These are phyloP conservation scores for Warburgia ugandensis DNA, from an alignment of 164 flowering plant species.

Conservation along the genomic window DNA sequence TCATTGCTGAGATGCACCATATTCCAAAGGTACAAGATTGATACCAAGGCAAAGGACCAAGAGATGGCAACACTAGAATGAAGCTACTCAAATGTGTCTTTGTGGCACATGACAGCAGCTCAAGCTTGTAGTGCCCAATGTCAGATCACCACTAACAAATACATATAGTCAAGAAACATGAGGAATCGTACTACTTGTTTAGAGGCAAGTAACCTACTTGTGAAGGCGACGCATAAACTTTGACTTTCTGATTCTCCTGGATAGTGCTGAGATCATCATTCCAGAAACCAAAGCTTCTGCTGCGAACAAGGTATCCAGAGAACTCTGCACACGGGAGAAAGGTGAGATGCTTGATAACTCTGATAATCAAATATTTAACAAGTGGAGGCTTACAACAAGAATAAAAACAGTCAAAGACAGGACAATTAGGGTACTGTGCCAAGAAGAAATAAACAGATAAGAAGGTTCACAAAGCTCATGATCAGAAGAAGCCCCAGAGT, in stretches of 20 bases:
- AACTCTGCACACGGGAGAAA: conserved; percentile 40
- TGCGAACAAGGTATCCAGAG: conserved; percentile 65
- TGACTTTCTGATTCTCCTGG: conserved; percentile 24
- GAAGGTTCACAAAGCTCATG: neutral
- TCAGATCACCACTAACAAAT: neutral
- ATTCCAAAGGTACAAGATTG: neutral
- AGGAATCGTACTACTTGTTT: no score
- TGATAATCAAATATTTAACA: no score
- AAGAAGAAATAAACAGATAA: conserved; percentile 4
- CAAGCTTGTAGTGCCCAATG: neutral
- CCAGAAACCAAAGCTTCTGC: conserved; percentile 51
- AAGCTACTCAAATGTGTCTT: neutral
- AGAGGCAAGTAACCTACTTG: conserved; percentile 52
- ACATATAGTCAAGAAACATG: neutral
- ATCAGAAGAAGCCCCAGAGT: no score
- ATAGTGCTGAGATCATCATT: conserved; percentile 32
- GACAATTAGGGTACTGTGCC: neutral
- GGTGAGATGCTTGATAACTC: no score
- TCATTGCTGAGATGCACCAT: neutral
- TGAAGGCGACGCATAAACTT: conserved; percentile 31
- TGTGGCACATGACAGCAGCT: neutral
- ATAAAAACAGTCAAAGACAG: neutral
- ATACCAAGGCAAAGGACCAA: neutral
- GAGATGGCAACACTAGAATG: neutral
- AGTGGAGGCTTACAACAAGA: no score